Conservation (phyloP, 345 rosid genomes). For the Citrus reticulata region DNA sequence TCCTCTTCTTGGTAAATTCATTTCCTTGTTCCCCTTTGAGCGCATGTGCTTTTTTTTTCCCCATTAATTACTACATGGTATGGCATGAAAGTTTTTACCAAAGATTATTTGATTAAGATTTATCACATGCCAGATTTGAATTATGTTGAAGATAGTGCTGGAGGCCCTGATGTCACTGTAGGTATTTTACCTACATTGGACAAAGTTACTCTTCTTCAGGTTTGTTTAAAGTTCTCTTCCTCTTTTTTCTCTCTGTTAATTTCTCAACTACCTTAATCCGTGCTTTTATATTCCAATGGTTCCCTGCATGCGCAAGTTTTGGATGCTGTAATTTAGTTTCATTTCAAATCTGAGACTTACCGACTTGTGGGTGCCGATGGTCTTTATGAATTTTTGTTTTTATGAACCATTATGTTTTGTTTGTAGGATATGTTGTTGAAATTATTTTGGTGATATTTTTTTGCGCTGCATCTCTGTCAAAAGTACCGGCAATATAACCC, state of each 20-base stretch:
- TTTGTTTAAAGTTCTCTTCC: constrained; percentile 6
- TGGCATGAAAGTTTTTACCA: neutral
- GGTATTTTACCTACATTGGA: constrained; percentile 80
- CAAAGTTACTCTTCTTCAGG: constrained; percentile 98
- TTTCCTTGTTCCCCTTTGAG: neutral
- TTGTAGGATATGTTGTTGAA: neutral
- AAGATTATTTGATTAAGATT: neutral
- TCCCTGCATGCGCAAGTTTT: neutral
- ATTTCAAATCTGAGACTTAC: neutral
- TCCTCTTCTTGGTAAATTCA: constrained; percentile 67
- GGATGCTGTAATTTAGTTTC: neutral
- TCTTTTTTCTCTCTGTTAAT: neutral
- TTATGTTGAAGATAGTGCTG: constrained; percentile 93
- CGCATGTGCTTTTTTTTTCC: neutral
- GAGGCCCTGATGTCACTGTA: constrained; percentile 94
- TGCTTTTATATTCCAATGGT: neutral
- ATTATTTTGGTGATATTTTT: neutral
- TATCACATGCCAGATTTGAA: constrained; percentile 56
- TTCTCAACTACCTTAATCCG: neutral
- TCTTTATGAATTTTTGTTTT: neutral
- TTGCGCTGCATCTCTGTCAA: neutral
- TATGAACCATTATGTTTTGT: neutral
- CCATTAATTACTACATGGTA: neutral
- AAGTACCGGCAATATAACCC: neutral
- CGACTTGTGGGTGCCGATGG: too few species aligned